phyloP scores from a whole-genome alignment of 176 grass and related monocot species.

The Metroxylon sagu region DNA sequence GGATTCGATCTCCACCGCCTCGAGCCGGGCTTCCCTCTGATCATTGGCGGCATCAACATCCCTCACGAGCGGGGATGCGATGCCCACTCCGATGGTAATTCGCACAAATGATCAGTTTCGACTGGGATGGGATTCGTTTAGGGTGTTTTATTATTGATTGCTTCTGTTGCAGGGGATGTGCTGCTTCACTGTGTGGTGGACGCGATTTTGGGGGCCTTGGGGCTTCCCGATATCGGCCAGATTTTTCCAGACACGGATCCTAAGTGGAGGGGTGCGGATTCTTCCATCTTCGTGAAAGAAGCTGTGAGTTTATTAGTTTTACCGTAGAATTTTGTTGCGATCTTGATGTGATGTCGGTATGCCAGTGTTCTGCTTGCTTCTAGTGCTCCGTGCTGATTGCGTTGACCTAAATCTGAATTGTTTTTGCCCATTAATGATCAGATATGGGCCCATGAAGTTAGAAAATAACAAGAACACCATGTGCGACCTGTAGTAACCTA shows the following conservation, averaged over 20 bases:
- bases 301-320: conserved; percentile 51
- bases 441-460: no score
- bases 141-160: not conserved
- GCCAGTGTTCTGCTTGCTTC: no score
- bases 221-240: conserved; percentile 93
- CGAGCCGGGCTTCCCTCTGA: conserved; percentile 82
- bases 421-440: no score
- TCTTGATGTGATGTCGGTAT: no score
- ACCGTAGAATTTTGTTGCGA: no score
- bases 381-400: no score
- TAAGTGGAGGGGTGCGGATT: conserved; percentile 80
- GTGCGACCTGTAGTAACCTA: no score
- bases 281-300: conserved; percentile 76
- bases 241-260: conserved; percentile 96
- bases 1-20: conserved; percentile 98
- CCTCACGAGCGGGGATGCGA: conserved; percentile 94
- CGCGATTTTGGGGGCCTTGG: conserved; percentile 93
- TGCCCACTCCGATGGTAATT: conserved; percentile 85
- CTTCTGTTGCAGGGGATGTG: conserved; percentile 58
- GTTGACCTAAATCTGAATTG: no score
- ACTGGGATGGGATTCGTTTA: not conserved
- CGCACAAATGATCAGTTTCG: no score
- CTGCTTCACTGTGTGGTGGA: conserved; percentile 97
- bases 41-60: conserved; percentile 86
- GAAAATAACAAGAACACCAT: no score